phyloP scores from a whole-genome alignment of 2,329 filamentous ascomycete genomes.

The Pyricularia pennisetigena region DNA sequence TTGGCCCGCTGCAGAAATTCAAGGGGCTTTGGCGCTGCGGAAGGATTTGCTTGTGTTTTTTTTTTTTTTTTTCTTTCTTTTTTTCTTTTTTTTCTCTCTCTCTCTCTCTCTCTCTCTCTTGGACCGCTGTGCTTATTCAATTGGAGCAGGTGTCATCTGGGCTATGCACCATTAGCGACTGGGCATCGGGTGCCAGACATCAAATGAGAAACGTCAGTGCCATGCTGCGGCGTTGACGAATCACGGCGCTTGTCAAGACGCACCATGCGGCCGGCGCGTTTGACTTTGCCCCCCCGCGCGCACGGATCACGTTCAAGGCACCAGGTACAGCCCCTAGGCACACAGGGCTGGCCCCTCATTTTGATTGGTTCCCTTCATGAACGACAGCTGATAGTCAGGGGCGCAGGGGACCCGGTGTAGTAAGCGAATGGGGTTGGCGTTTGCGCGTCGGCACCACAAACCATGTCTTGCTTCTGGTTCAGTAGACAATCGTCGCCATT shows the following conservation, averaged over 20 bases:
- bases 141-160: constrained; percentile 2
- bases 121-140: not conserved
- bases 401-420: not conserved
- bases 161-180: not conserved
- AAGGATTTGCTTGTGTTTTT: not conserved
- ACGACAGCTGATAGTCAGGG: not conserved
- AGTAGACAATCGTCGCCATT: no score
- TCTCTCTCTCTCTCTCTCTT: no score
- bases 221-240: not conserved
- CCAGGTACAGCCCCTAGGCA: not conserved
- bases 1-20: not conserved
- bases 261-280: not conserved
- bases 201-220: not conserved
- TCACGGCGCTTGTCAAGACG: not conserved
- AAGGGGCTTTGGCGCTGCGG: not conserved
- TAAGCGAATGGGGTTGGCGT: not conserved
- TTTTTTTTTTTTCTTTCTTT: no score
- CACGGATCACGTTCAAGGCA: not conserved
- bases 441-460: not conserved
- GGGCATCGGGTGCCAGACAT: not conserved
- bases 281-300: not conserved
- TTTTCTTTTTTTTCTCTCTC: no score
- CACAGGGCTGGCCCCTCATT: not conserved
- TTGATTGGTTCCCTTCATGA: not conserved
- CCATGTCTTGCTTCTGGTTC: not conserved